A percentile compares a stretch with the other conserved stretches of the same genome.
Conservation (phyloP, 805 yeast genomes). For the Ogataea methylovora region DNA sequence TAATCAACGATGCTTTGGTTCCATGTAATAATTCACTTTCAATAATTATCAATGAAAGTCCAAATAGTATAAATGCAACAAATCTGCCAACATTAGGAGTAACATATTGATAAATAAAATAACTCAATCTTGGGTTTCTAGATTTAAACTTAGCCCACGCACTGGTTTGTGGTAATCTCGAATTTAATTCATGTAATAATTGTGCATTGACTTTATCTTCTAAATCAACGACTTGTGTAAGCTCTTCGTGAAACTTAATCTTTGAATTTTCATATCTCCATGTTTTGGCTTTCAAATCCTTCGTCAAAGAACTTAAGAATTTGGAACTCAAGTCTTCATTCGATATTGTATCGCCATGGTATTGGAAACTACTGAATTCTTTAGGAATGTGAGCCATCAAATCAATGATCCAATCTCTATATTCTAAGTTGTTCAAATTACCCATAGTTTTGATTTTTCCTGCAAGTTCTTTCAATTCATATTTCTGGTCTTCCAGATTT, state of each 20-base stretch:
- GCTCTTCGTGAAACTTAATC: slow-evolving; percentile 46
- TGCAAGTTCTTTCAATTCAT: slow-evolving; percentile 55
- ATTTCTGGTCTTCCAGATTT: slow-evolving; percentile 52
- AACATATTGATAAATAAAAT: slow-evolving; percentile 31
- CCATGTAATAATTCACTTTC: slow-evolving; percentile 74
- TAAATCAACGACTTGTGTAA: slow-evolving; percentile 39
- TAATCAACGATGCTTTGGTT: slow-evolving; percentile 54
- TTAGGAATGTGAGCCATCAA: slow-evolving; percentile 38
- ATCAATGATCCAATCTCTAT: slow-evolving; percentile 58
- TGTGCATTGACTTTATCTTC: slow-evolving; percentile 52
- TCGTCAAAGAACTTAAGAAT: slow-evolving; percentile 44
- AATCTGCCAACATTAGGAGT: slow-evolving; percentile 40
- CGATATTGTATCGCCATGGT: slow-evolving; percentile 18
- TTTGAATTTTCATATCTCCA: slow-evolving; percentile 47
- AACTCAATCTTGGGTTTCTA: slow-evolving; percentile 31
- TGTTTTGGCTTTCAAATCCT: slow-evolving; percentile 43
- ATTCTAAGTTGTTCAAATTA: slow-evolving; percentile 36
- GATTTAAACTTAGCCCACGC: neutral
- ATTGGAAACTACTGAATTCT: slow-evolving; percentile 22
- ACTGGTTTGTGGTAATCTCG: slow-evolving; percentile 13
- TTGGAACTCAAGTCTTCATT: slow-evolving; percentile 29
- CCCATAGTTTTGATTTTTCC: slow-evolving; percentile 48
- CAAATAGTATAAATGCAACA: slow-evolving; percentile 33
- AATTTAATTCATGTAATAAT: slow-evolving; percentile 20
- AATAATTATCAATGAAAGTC: slow-evolving; percentile 46